Evolutionary conservation across 2,329 filamentous ascomycete species (phyloP), one percentile per base, ranked within the genome.

Genomic region (Aspergillus floridensis): DNA sequence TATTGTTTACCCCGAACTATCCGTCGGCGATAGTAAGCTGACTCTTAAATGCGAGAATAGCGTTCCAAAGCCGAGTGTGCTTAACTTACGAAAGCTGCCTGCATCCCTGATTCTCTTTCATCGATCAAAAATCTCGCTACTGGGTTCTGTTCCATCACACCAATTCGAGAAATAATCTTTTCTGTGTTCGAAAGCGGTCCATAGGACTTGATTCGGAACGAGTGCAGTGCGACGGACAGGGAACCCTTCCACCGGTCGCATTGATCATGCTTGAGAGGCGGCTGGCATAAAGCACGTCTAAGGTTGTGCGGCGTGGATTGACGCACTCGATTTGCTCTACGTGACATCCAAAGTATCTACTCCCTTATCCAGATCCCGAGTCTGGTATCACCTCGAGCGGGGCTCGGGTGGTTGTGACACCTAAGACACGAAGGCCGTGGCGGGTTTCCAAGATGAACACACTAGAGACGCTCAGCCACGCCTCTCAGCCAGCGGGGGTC

Each of bases 21-120:
- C 26, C 53, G 19, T 31, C 32, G 31, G 41, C 53, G 26, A 55
- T 46, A 48, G 53, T 48, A 44, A 44, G 53, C 41, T 55, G 53
- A 26, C 38, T 46, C 38, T 54, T 32, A 7, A 19, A 16, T 19
- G 8, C 6, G 5, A n/a, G 14, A 19, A 44, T 6, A 44, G n/a
- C 5, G 38, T 7, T 7, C 14, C 6, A 19, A 44, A 44, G 14
- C n/a, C 38, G 38, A 44, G n/a, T 44, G 38, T n/a, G 38, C 16
- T 44, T n/a, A 44, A 19, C n/a, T 19, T 41, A 14, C 16, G 16
- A 44, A 19, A 19, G 32, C 32, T 35, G 32, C 32, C 38, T 16
- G 5, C 38, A 16, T 44, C 8, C 16, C 38, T 19, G 14, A 16
- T 44, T 14, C 16, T 19, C n/a, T 16, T 44, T 3, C 38, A 4